phyloP scores from a whole-genome alignment of 805 yeast genomes.

The Pichia eremophila region DNA sequence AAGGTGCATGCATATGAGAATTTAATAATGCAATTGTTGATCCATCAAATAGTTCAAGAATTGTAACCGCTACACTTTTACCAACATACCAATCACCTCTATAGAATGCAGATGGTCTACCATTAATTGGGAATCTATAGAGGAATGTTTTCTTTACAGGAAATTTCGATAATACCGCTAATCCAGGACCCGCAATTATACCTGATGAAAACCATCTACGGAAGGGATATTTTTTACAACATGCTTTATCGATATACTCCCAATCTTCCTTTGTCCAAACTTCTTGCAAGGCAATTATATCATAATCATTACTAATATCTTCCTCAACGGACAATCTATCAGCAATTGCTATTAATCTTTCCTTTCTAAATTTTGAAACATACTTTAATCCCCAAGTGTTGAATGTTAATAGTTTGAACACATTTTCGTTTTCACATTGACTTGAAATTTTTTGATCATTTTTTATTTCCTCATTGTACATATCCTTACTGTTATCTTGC shows the following conservation, averaged over 20 bases:
- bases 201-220: constrained; percentile 72
- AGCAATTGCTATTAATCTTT: constrained; percentile 68
- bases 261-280: constrained; percentile 86
- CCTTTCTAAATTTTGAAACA: constrained; percentile 61
- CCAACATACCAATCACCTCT: constrained; percentile 98
- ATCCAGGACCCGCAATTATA: constrained; percentile 86
- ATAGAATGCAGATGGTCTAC: constrained; percentile 86
- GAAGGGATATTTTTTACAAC: constrained; percentile 47
- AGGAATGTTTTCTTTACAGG: constrained; percentile 76
- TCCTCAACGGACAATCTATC: constrained; percentile 36
- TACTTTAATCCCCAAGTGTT: constrained; percentile 87
- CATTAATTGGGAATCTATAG: constrained; percentile 84
- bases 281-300: constrained; percentile 89
- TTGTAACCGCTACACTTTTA: constrained; percentile 71
- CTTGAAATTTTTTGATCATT: neutral
- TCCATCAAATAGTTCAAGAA: constrained; percentile 43
- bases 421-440: constrained; percentile 2
- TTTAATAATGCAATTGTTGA: constrained; percentile 66
- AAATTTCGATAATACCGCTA: constrained; percentile 72
- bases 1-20: constrained; percentile 97
- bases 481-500: neutral
- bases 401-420: constrained; percentile 50
- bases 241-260: constrained; percentile 44
- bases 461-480: neutral
- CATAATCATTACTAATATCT: constrained; percentile 40